These are phyloP conservation scores for Nicotiana otophora DNA, from an alignment of 257 asterid species.

Conservation along the genomic window DNA sequence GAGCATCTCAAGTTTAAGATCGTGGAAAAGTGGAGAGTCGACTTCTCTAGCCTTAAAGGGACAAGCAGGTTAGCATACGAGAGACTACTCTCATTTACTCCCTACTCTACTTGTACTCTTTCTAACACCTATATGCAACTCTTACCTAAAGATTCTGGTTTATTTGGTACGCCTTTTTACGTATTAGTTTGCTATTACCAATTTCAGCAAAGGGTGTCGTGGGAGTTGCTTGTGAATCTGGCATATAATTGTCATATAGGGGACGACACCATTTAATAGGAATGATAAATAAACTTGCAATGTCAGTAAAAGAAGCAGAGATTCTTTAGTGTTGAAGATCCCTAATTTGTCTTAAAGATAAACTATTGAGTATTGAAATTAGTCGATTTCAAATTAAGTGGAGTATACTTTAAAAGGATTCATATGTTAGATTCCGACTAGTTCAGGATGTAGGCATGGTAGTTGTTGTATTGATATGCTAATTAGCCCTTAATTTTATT, in stretches of 20 bases:
- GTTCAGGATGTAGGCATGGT: not conserved
- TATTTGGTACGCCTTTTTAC: not conserved
- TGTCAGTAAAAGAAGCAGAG: not conserved
- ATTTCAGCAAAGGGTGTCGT: not conserved
- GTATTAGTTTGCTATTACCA: not conserved
- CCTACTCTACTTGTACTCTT: not conserved
- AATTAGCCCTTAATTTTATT: not conserved
- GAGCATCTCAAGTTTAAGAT: slow-evolving; percentile 72
- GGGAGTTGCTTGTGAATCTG: not conserved
- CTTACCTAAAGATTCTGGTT: not conserved
- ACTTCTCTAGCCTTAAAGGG: slow-evolving; percentile 64
- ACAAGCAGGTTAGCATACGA: slow-evolving; percentile 54
- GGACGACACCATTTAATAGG: not conserved
- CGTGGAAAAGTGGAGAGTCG: slow-evolving; percentile 68
- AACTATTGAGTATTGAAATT: not conserved
- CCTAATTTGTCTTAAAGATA: not conserved
- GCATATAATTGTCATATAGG: not conserved
- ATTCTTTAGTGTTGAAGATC: not conserved
- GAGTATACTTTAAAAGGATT: not conserved
- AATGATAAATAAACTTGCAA: not conserved
- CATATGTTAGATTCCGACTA: not conserved
- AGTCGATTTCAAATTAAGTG: not conserved
- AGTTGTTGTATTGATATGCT: not conserved
- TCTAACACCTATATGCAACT: not conserved
- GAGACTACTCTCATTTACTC: not conserved